Conservation (phyloP, 129 eudicot genomes). For the Lactuca saligna region DNA sequence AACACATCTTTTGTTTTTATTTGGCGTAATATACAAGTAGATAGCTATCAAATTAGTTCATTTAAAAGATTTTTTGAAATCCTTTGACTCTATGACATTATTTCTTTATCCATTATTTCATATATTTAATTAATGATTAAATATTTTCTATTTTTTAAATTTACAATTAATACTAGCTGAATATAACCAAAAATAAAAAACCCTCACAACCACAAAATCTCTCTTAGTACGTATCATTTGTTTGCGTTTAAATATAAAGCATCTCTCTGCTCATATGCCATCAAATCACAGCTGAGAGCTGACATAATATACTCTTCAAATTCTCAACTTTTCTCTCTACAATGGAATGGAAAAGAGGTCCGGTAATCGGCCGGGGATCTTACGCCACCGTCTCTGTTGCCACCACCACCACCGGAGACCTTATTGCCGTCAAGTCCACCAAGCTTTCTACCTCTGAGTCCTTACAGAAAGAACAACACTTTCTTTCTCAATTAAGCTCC, state of each 20-base stretch:
- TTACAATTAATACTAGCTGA: background rate
- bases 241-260: background rate
- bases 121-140: too few relatives aligned
- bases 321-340: background rate
- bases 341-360: conserved; percentile 71
- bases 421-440: conserved; percentile 66
- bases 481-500: conserved; percentile 54
- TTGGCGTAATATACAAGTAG: too few relatives aligned
- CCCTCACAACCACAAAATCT: background rate
- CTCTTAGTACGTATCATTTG: background rate
- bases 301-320: background rate
- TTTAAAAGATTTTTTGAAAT: too few relatives aligned
- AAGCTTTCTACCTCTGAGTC: conserved; percentile 42
- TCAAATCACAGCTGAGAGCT: background rate
- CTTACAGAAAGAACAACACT: conserved; percentile 47
- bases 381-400: conserved; percentile 70
- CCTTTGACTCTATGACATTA: background rate
- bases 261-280: background rate
- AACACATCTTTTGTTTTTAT: too few relatives aligned
- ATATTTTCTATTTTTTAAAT: background rate
- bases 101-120: too few relatives aligned
- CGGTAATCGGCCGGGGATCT: conserved; percentile 66
- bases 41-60: too few relatives aligned
- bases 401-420: conserved; percentile 46
- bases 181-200: background rate